These are phyloP conservation scores for Bryoglossum gracile DNA, from an alignment of 495 filamentous ascomycete genomes.

Conservation along the genomic window DNA sequence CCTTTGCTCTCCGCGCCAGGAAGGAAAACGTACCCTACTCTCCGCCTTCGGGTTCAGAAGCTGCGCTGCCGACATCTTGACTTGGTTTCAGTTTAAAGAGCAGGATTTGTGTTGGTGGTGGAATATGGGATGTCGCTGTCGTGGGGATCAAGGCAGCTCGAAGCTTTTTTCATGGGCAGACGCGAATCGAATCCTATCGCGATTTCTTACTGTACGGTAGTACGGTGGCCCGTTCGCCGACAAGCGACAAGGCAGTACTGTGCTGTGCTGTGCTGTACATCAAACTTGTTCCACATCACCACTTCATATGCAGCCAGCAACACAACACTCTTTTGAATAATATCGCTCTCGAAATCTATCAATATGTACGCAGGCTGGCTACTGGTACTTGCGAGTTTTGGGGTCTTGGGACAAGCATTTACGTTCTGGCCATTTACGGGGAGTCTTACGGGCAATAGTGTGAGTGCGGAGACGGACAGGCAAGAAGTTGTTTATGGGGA, in stretches of 20 bases:
- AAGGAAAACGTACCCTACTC: slow-evolving; percentile 70
- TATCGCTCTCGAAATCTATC: neutral
- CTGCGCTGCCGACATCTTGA: slow-evolving; percentile 80
- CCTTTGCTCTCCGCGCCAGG: no score
- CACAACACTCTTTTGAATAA: no score
- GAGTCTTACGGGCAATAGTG: neutral
- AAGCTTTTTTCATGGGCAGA: slow-evolving; percentile 14
- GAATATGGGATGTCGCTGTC: neutral
- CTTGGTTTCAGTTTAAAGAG: neutral
- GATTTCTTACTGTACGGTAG: neutral
- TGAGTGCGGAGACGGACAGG: slow-evolving; percentile 5
- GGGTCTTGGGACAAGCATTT: slow-evolving; percentile 16
- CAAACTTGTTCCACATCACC: no score
- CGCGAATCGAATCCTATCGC: slow-evolving; percentile 16
- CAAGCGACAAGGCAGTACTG: no score
- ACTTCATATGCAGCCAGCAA: no score
- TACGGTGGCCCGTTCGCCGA: no score
- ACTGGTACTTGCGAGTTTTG: slow-evolving; percentile 10
- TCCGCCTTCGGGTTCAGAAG: slow-evolving; percentile 97
- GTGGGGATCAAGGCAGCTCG: slow-evolving; percentile 7
- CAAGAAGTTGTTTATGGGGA: slow-evolving; percentile 2
- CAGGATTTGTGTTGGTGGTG: neutral
- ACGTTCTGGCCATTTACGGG: slow-evolving; percentile 18
- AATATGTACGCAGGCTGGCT: slow-evolving; percentile 22
- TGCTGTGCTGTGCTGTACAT: no score